Percentiles rank a stretch among this genome's conserved stretches.
phyloP scores from a whole-genome alignment of 345 rosid species.

The Sisymbrium irio region DNA sequence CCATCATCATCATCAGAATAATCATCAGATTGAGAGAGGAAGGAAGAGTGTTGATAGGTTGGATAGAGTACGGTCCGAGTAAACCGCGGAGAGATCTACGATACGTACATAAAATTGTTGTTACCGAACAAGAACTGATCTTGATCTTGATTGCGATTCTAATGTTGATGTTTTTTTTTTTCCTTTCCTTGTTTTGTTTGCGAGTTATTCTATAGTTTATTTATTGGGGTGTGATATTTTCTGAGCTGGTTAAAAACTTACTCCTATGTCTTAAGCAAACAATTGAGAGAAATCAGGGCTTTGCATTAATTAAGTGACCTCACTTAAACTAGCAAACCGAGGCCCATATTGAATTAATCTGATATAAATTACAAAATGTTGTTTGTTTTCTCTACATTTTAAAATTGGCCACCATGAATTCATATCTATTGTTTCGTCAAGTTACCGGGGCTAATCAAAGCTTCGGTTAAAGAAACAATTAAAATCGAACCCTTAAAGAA shows the following conservation, averaged over 20 bases:
- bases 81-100: slow-evolving; percentile 21
- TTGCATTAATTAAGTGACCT: too few species aligned
- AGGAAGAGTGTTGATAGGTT: slow-evolving; percentile 91
- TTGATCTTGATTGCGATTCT: slow-evolving; percentile 26
- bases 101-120: slow-evolving; percentile 24
- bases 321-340: neutral
- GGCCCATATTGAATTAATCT: neutral
- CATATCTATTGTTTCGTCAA: neutral
- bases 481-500: neutral
- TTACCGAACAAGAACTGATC: slow-evolving; percentile 20
- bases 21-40: slow-evolving; percentile 67
- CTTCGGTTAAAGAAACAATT: neutral
- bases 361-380: neutral
- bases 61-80: slow-evolving; percentile 65
- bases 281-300: neutral
- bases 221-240: neutral
- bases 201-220: slow-evolving; percentile 23
- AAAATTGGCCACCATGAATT: neutral
- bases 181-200: neutral
- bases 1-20: slow-evolving; percentile 15
- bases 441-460: neutral
- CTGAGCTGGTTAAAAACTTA: slow-evolving; percentile 3
- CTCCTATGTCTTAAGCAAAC: slow-evolving; percentile 9
- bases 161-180: slow-evolving; percentile 9
- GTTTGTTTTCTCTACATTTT: neutral